Evolutionary conservation across 352 stramenopile species (phyloP).

Genomic region (Phytophthora constricta): DNA sequence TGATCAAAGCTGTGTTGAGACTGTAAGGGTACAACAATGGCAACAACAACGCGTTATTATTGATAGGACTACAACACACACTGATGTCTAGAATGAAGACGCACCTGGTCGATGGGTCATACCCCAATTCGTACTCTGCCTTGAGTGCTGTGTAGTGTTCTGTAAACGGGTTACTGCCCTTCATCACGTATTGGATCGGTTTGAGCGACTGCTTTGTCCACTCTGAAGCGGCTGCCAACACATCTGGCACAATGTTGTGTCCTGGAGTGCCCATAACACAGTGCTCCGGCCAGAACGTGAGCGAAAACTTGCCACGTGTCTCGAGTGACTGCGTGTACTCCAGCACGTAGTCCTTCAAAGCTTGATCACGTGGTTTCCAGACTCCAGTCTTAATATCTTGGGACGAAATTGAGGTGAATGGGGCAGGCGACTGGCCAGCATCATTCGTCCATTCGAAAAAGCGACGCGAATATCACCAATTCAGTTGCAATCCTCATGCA

Average conservation of each 20-base stretch:
- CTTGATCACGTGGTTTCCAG: slow-evolving; percentile 59
- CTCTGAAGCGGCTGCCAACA: slow-evolving; percentile 77
- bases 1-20: slow-evolving; percentile 64
- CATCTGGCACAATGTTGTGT: slow-evolving; percentile 81
- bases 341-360: slow-evolving; percentile 77
- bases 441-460: slow-evolving; percentile 92
- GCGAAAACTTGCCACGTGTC: slow-evolving; percentile 77
- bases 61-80: neutral
- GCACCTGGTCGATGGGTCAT: slow-evolving; percentile 64
- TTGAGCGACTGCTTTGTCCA: slow-evolving; percentile 71
- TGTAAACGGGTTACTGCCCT: slow-evolving; percentile 93
- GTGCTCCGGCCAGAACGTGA: slow-evolving; percentile 96
- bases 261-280: slow-evolving; percentile 91
- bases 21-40: slow-evolving; percentile 12
- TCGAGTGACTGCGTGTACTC: slow-evolving; percentile 89
- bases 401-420: slow-evolving; percentile 92
- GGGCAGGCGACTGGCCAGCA: slow-evolving; percentile 61
- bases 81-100: too few relatives aligned
- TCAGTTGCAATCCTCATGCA: slow-evolving; percentile 82
- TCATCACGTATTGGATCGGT: slow-evolving; percentile 84
- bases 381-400: slow-evolving; percentile 64
- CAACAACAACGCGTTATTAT: slow-evolving; percentile 27
- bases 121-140: slow-evolving; percentile 88
- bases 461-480: slow-evolving; percentile 94
- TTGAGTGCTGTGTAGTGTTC: slow-evolving; percentile 94